Evolutionary conservation across 129 eudicot species (phyloP).

Genomic region (Tanacetum coccineum): DNA sequence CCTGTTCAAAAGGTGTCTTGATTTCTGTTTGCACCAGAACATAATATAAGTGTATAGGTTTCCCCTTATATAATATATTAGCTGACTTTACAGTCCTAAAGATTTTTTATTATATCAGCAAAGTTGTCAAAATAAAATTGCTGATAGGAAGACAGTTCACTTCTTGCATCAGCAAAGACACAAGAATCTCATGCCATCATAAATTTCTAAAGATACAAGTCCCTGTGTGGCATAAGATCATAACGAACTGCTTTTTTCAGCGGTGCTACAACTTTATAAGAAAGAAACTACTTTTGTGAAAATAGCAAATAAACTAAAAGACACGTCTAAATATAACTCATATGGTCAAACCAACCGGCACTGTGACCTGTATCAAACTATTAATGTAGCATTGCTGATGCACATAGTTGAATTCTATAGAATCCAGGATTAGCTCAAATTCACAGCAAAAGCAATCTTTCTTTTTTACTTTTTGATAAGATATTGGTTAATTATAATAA

Average conservation of each 20-base stretch:
- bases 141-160: background rate
- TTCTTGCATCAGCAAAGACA: background rate
- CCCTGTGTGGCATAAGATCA: conserved; percentile 13
- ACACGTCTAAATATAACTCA: background rate
- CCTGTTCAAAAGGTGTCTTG: background rate
- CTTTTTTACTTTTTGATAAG: background rate
- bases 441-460: background rate
- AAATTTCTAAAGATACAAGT: conserved; percentile 15
- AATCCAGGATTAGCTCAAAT: no score
- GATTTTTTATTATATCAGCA: background rate
- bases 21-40: background rate
- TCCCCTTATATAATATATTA: background rate
- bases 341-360: conserved; percentile 13
- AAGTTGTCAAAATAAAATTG: background rate
- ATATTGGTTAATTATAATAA: background rate
- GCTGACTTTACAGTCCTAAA: background rate
- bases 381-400: background rate
- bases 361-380: background rate
- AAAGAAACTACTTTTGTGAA: conserved; percentile 5
- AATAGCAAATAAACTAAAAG: conserved; percentile 21
- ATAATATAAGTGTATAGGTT: background rate
- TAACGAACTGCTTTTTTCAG: conserved; percentile 22
- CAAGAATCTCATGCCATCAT: conserved; percentile 2
- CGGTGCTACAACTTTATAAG: background rate
- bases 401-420: background rate